Conservation (phyloP, 345 rosid genomes). For the Xanthoceras sorbifolium region DNA sequence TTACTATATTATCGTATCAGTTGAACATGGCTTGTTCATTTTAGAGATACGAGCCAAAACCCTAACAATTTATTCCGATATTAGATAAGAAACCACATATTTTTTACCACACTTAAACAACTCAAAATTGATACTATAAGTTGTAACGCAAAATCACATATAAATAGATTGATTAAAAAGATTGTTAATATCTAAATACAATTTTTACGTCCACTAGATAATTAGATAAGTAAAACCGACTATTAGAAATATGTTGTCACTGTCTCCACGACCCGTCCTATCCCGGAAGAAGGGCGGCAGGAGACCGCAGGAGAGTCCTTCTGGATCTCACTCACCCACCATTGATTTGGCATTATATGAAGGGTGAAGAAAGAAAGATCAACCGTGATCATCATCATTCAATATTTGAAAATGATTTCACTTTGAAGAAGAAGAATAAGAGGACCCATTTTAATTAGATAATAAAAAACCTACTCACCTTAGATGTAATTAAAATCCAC, state of each 20-base stretch:
- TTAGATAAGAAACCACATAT: too few species aligned
- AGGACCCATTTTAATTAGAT: neutral
- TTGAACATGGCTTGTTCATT: too few species aligned
- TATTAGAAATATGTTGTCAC: neutral
- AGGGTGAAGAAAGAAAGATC: neutral
- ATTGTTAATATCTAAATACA: too few species aligned
- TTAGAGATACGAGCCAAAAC: too few species aligned
- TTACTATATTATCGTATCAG: too few species aligned
- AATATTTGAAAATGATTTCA: constrained; percentile 11
- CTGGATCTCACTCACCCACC: constrained; percentile 8
- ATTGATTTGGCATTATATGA: neutral
- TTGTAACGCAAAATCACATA: too few species aligned
- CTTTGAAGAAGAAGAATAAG: constrained; percentile 5
- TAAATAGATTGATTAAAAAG: too few species aligned
- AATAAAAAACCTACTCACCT: neutral
- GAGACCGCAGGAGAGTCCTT: too few species aligned
- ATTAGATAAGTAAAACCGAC: neutral
- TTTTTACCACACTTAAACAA: too few species aligned
- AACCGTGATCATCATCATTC: neutral
- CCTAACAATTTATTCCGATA: too few species aligned
- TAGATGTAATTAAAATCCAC: neutral
- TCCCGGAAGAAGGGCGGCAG: neutral
- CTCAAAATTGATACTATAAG: too few species aligned
- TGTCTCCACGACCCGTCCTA: neutral
- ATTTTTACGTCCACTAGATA: neutral